Percentiles rank a stretch among this genome's conserved stretches.
Evolutionary conservation across 2,329 filamentous ascomycete species (phyloP).

Genomic region (Anthostomella pinea): DNA sequence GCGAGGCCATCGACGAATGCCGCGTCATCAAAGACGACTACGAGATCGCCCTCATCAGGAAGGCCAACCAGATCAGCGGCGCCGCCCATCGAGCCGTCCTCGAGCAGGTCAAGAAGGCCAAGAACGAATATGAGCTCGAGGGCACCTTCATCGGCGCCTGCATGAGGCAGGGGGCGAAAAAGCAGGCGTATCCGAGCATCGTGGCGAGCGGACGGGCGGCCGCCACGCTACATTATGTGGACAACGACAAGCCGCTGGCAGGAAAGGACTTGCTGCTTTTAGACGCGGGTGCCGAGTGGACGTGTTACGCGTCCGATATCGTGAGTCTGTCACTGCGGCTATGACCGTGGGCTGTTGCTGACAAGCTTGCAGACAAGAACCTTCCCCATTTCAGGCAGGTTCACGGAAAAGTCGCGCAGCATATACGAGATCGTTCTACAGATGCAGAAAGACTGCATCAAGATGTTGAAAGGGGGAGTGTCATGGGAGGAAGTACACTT

Average conservation of each 20-base stretch:
- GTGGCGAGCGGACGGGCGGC: slow-evolving; percentile 77
- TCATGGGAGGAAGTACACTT: slow-evolving; percentile 80
- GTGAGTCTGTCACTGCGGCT: slow-evolving; percentile 34
- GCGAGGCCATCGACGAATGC: slow-evolving; percentile 64
- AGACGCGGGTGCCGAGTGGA: slow-evolving; percentile 78
- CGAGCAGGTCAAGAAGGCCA: slow-evolving; percentile 57
- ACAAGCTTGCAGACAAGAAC: slow-evolving; percentile 65
- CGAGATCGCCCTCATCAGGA: slow-evolving; percentile 69
- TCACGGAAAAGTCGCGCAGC: slow-evolving; percentile 65
- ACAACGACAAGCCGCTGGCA: slow-evolving; percentile 67
- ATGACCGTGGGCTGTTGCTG: background rate
- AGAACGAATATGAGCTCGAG: slow-evolving; percentile 80
- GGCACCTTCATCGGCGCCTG: slow-evolving; percentile 76
- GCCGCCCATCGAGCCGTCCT: slow-evolving; percentile 64
- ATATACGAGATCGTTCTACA: slow-evolving; percentile 81
- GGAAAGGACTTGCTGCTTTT: slow-evolving; percentile 78
- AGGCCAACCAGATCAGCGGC: slow-evolving; percentile 69
- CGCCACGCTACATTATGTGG: slow-evolving; percentile 83
- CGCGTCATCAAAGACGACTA: slow-evolving; percentile 73
- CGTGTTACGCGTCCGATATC: slow-evolving; percentile 69
- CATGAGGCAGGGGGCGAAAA: slow-evolving; percentile 69
- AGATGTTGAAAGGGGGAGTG: slow-evolving; percentile 68
- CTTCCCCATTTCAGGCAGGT: slow-evolving; percentile 75
- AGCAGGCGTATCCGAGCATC: slow-evolving; percentile 87
- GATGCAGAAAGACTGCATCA: slow-evolving; percentile 82